Evolutionary conservation across 2,329 filamentous ascomycete genomes (phyloP), one percentile per base, ranked within the genome.

Genomic region (Lasiodiplodia sp.): DNA sequence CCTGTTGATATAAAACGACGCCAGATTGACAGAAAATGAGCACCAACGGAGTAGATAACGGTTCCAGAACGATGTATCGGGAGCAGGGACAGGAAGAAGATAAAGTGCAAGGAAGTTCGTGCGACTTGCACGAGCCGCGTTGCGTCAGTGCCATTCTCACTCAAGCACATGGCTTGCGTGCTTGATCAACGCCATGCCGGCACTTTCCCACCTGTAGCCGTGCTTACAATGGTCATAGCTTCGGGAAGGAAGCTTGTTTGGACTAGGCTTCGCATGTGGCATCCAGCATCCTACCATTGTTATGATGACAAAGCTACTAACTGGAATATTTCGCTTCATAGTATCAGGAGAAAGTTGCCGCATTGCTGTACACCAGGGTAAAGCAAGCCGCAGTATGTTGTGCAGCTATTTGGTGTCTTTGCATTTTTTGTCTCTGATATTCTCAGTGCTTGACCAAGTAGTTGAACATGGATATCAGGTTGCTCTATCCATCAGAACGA

Each of bases 161-260:
- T 49, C 37, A 62, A 38, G 25, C 56, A 51, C 56, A 56, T 47
- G 57, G 47, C 57, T 47, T 47, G 16, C 28, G 56, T 47, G 57
- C 57, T 11, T 53, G 25, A 49, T 63, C 31, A 11, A 23, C 57
- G 37, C 31, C 47, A 62, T 52, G 31, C 28, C 31, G 56, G 55
- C 47, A 67, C 38, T 11, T 5, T 31, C 4, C 25, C 58, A 25
- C 18, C 28, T 16, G 12, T 21, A 40, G 60, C n/a, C 44, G 47
- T 38, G 44, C 44, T 64, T 64, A 52, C n/a, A n/a, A 31, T 28
- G 60, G 37, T 52, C 60, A 52, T 52, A 52, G 60, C 60, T 52
- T 38, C 60, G 28, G 60, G 4, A 38, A 31, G 25, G 60, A 64
- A 64, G 60, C 60, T 64, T 64, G 47, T 64, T 64, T 64, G 28